Evolutionary conservation across 768 basidiomycete species (phyloP), one percentile per base, ranked within the genome.

Genomic region (Terana coerulea): DNA sequence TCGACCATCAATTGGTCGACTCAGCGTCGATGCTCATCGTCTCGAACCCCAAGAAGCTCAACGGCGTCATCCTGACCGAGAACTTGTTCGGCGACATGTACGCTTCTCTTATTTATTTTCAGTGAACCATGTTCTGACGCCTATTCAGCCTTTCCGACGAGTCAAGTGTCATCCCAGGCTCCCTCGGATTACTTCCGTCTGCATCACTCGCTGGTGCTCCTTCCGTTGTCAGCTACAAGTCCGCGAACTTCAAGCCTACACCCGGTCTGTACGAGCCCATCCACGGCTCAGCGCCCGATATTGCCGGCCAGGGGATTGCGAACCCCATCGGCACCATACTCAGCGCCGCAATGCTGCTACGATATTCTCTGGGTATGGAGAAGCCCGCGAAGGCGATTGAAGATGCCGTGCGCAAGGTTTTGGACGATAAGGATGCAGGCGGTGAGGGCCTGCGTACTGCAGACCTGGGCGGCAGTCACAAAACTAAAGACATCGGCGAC

Each of bases 41-140:
- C 42, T 73, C 86, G 24, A 91, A 78, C 62, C 97, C 97, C 7
- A 81, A 77, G 60, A 95, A 94, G 69, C 76, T 99, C 50, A 99
- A 99, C 65, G 97, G 97, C 55, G 84, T 99, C 40, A 78, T 98
- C 58, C 70, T 99, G 51, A 99, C 94, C 0, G 95, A 95, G 71
- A 98, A 98, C 68, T 69, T 98, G 68, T 97, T 98, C 57, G 95
- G 95, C 40, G 95, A 98, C 68, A 98, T 98, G 97, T 98, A 64
- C 64, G 91, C 15, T 34, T 37, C 22, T 30, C 21, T 11, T 36
- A 46, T 41, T 24, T 19, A 15, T 34, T 29, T 8, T 25, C 6
- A 28, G 54, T 44, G n/a, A 12, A 19, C 11, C 17, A 30, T 30
- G 51, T 19, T 51, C 24, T 30, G 14, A 41, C 29, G 7, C 46